Evolutionary conservation across 176 grass and related monocot genomes (phyloP).

Genomic region (Triticum dicoccoides): DNA sequence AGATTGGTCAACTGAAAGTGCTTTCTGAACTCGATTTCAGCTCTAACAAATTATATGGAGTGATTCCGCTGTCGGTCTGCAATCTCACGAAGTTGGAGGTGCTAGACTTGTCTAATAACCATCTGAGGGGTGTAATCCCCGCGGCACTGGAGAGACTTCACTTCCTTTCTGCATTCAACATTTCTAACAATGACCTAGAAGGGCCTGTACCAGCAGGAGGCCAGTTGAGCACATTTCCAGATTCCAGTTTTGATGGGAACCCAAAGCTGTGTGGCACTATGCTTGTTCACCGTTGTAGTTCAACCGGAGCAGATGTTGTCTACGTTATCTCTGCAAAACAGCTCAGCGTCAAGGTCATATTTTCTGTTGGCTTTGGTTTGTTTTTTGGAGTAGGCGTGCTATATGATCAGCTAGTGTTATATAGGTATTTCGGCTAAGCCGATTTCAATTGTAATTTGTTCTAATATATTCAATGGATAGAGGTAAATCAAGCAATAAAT

Average conservation of each 20-base stretch:
- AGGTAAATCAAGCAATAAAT: neutral
- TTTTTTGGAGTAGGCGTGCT: neutral
- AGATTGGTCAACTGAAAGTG: neutral
- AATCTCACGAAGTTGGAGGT: neutral
- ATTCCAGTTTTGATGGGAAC: neutral
- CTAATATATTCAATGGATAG: neutral
- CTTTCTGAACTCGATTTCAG: neutral
- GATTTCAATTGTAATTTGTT: neutral
- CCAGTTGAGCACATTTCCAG: neutral
- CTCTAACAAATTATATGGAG: neutral
- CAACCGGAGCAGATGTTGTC: fast-evolving
- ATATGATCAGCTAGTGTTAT: neutral
- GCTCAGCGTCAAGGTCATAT: neutral
- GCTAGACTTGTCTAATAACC: neutral
- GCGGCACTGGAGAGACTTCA: neutral
- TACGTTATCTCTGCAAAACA: neutral
- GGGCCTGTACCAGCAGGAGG: neutral
- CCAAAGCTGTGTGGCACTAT: neutral
- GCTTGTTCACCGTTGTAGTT: neutral
- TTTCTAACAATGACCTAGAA: neutral
- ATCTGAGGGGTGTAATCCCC: neutral
- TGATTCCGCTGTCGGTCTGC: neutral
- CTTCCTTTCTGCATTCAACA: neutral
- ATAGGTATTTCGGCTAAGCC: neutral
- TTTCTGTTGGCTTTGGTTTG: neutral